Evolutionary conservation across 2,329 filamentous ascomycete genomes (phyloP).

Genomic region (Xylaria sp.): DNA sequence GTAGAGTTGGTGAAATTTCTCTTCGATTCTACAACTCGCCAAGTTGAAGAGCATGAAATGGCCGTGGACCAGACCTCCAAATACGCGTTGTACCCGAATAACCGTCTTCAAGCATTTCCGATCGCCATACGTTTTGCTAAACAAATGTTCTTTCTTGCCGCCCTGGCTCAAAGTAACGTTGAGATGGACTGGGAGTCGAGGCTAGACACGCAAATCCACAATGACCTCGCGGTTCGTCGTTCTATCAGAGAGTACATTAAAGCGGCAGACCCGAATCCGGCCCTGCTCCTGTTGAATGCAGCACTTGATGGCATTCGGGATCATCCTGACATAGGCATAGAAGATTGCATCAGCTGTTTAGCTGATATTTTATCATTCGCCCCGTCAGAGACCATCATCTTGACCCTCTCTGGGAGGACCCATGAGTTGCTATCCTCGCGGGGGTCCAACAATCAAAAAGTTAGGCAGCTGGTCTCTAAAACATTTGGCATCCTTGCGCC

Average conservation of each 20-base stretch:
- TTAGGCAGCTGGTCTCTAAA: slow-evolving; percentile 74
- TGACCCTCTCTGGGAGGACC: slow-evolving; percentile 57
- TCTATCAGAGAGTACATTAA: slow-evolving; percentile 67
- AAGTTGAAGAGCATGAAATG: slow-evolving; percentile 47
- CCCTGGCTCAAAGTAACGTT: slow-evolving; percentile 63
- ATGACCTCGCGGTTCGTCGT: slow-evolving; percentile 72
- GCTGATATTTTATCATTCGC: slow-evolving; percentile 47
- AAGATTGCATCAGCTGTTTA: slow-evolving; percentile 47
- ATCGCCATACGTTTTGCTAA: slow-evolving; percentile 76
- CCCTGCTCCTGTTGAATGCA: slow-evolving; percentile 62
- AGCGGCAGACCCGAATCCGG: slow-evolving; percentile 52
- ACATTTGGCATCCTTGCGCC: slow-evolving; percentile 81
- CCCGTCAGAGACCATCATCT: slow-evolving; percentile 49
- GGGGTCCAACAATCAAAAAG: slow-evolving; percentile 76
- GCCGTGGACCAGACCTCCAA: slow-evolving; percentile 55
- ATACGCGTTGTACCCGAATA: slow-evolving; percentile 55
- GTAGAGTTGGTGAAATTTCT: slow-evolving; percentile 61
- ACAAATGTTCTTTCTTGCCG: slow-evolving; percentile 63
- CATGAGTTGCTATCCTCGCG: slow-evolving; percentile 69
- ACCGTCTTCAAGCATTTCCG: slow-evolving; percentile 68
- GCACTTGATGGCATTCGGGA: slow-evolving; percentile 68
- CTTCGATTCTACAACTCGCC: slow-evolving; percentile 53
- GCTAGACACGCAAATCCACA: slow-evolving; percentile 77
- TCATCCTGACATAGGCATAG: slow-evolving; percentile 52
- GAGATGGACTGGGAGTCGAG: slow-evolving; percentile 88